Percentiles rank a stretch among this genome's conserved stretches.
These are phyloP conservation scores for Fusarium nelsonii DNA, from an alignment of 2,329 filamentous ascomycete species.

Conservation along the genomic window DNA sequence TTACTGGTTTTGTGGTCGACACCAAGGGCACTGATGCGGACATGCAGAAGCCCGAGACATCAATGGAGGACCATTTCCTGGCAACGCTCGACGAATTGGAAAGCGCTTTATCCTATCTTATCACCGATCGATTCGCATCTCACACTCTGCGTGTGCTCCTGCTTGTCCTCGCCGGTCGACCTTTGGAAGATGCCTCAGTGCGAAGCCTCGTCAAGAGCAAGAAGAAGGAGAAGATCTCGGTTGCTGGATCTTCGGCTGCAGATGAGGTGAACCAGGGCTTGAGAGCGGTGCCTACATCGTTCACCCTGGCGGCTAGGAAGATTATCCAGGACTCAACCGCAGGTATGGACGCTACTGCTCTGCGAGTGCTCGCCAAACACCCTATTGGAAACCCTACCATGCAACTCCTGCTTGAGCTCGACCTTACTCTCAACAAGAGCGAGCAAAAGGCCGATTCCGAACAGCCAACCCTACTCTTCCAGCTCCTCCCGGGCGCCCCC, in stretches of 20 bases:
- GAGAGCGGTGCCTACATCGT: constrained; percentile 80
- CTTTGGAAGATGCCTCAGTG: constrained; percentile 76
- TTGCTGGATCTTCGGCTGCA: constrained; percentile 65
- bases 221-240: constrained; percentile 86
- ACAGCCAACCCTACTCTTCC: constrained; percentile 73
- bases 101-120: constrained; percentile 81
- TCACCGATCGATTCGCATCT: constrained; percentile 91
- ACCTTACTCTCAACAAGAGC: constrained; percentile 78
- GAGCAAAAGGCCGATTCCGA: constrained; percentile 54
- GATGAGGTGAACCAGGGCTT: constrained; percentile 60
- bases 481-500: constrained; percentile 81
- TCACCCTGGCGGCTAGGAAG: constrained; percentile 81
- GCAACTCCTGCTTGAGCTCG: constrained; percentile 89
- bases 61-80: constrained; percentile 89
- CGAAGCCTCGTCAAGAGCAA: constrained; percentile 88
- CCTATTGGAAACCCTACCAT: constrained; percentile 92
- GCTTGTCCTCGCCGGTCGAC: constrained; percentile 84
- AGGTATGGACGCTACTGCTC: constrained; percentile 80
- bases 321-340: constrained; percentile 83
- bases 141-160: constrained; percentile 90
- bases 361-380: constrained; percentile 87
- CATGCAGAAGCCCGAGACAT: constrained; percentile 64
- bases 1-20: constrained; percentile 63
- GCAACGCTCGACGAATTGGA: constrained; percentile 89
- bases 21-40: constrained; percentile 58